Percentiles rank a stretch among this genome's conserved stretches.
Evolutionary conservation across 495 filamentous ascomycete genomes (phyloP).

Genomic region (Staphylotrichum tortipilum): DNA sequence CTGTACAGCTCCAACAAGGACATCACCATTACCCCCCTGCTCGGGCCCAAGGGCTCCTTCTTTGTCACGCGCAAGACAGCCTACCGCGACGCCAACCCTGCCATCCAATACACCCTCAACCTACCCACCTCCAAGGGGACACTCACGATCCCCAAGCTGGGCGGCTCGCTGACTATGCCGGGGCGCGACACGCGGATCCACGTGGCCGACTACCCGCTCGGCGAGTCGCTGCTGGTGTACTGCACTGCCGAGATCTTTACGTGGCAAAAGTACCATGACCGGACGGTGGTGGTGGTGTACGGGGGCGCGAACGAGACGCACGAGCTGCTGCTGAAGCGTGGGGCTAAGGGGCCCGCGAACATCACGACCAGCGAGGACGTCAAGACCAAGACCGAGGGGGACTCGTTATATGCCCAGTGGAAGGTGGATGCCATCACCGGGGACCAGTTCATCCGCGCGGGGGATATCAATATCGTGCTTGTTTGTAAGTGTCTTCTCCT

Average conservation of each 20-base stretch:
- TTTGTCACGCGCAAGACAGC: slow-evolving; percentile 57
- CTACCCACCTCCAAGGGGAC: slow-evolving; percentile 53
- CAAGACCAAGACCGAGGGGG: neutral
- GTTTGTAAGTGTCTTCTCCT: slow-evolving; percentile 25
- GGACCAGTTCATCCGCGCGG: slow-evolving; percentile 41
- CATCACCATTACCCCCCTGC: slow-evolving; percentile 52
- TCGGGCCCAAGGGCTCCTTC: slow-evolving; percentile 36
- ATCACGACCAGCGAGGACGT: slow-evolving; percentile 20
- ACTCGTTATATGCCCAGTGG: slow-evolving; percentile 7
- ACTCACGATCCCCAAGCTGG: slow-evolving; percentile 55
- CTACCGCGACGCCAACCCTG: slow-evolving; percentile 25
- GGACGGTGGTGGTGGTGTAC: slow-evolving; percentile 58
- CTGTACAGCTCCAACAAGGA: slow-evolving; percentile 41
- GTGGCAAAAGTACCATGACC: slow-evolving; percentile 30
- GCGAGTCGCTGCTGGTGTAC: slow-evolving; percentile 57
- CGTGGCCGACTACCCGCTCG: slow-evolving; percentile 64
- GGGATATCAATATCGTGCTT: slow-evolving; percentile 44
- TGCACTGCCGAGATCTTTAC: slow-evolving; percentile 71
- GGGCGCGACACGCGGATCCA: slow-evolving; percentile 68
- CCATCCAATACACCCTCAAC: slow-evolving; percentile 49
- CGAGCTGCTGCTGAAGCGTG: slow-evolving; percentile 52
- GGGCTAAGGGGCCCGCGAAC: slow-evolving; percentile 27
- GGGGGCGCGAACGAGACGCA: slow-evolving; percentile 62
- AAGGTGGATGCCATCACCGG: neutral
- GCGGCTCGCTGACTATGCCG: slow-evolving; percentile 51